phyloP scores from a whole-genome alignment of 306 rosid species.

The Quercus cerris region DNA sequence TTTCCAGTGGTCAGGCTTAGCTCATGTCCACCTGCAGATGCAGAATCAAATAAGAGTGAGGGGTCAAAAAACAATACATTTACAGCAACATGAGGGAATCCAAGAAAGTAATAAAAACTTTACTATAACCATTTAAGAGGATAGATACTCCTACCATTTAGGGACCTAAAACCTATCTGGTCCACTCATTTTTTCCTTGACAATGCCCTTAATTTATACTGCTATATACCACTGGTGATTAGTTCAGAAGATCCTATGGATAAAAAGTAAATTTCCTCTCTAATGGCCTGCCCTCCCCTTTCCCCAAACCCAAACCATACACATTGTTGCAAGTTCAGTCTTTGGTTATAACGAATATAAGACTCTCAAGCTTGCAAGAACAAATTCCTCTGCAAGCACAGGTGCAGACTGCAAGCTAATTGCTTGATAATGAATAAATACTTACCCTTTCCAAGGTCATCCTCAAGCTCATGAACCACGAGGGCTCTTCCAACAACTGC shows the following conservation, averaged over 20 bases:
- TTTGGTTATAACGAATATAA: neutral
- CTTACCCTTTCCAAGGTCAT: constrained; percentile 88
- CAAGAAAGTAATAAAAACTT: neutral
- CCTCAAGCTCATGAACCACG: constrained; percentile 83
- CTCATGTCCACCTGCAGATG: constrained; percentile 76
- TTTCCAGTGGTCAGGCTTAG: constrained; percentile 84
- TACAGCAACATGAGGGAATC: neutral
- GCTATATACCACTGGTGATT: neutral
- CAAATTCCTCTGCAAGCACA: constrained; percentile 10
- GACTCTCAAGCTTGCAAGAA: constrained; percentile 9
- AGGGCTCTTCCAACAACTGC: constrained; percentile 83
- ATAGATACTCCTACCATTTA: neutral
- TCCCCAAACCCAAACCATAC: neutral
- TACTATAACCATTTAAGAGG: neutral
- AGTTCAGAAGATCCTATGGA: neutral
- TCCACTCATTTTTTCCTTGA: neutral
- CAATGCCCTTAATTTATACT: neutral
- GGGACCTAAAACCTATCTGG: neutral
- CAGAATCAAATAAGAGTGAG: constrained; percentile 18
- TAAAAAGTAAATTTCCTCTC: neutral
- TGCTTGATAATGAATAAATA: neutral
- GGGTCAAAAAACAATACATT: constrained; percentile 7
- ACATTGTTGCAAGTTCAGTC: neutral
- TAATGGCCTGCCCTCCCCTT: neutral
- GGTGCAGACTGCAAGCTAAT: neutral